Evolutionary conservation across 352 stramenopile species (phyloP).

Genomic region (Pythium periplocum): DNA sequence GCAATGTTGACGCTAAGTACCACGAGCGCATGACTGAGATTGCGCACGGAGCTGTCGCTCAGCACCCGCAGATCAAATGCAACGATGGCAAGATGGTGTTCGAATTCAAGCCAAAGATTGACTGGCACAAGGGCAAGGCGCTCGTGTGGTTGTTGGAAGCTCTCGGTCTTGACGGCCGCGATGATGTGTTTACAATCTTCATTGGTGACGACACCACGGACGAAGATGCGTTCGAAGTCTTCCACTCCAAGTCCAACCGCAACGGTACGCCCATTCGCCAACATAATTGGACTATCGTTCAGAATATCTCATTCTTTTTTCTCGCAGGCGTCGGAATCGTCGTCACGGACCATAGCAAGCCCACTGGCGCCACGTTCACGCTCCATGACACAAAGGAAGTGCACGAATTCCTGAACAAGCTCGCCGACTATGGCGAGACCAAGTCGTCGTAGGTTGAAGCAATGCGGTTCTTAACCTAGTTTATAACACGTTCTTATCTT

Average conservation of each 20-base stretch:
- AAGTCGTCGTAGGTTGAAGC: too few relatives aligned
- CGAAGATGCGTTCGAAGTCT: constrained; percentile 80
- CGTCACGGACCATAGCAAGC: constrained; percentile 68
- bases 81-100: constrained; percentile 88
- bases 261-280: constrained; percentile 25
- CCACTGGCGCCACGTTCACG: constrained; percentile 67
- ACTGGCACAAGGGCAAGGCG: constrained; percentile 91
- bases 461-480: too few relatives aligned
- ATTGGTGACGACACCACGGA: constrained; percentile 90
- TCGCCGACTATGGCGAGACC: constrained; percentile 28
- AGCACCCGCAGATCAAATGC: constrained; percentile 62
- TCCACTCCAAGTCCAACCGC: constrained; percentile 38
- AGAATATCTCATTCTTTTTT: too few relatives aligned
- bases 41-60: constrained; percentile 26
- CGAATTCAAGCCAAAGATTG: constrained; percentile 88
- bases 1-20: constrained; percentile 45
- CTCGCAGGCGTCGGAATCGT: constrained; percentile 66
- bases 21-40: constrained; percentile 40
- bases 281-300: too few relatives aligned
- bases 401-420: constrained; percentile 62
- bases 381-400: constrained; percentile 75
- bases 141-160: constrained; percentile 81
- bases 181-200: constrained; percentile 89
- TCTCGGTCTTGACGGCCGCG: constrained; percentile 58
- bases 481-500: too few relatives aligned